Evolutionary conservation across 2,329 filamentous ascomycete species (phyloP), one percentile per base, ranked within the genome.

Genomic region (Trichophyton simii): DNA sequence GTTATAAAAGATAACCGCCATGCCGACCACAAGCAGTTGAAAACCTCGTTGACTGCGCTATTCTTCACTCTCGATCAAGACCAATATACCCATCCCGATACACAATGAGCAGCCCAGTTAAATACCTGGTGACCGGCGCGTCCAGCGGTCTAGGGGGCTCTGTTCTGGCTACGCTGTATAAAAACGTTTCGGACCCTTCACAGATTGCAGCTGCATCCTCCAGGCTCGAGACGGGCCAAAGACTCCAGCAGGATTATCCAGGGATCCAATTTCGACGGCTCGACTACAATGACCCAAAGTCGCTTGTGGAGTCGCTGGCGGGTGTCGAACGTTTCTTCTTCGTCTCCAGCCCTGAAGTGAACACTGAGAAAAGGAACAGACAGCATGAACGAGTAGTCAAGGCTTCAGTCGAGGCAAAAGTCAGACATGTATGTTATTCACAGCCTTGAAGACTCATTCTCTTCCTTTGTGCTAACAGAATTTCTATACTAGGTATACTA

Each of bases 241-340:
- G 66, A 9, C 42, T 66, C 41, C 64, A 63, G 65, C 62, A 76
- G 70, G 63, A 75, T 71, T 63, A 77, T 5, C 70, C 73, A 18
- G 78, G 79, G 25, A 77, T 81, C 38, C 71, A 73, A 1, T 79
- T 82, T 57, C 80, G 81, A 1, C 70, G 77, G 60, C 80, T 79
- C 5, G 76, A 79, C 64, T 85, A 81, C 69, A 78, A 82, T 46
- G 73, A 77, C 42, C 25, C n/a, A 38, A 70, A 75, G 0, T 74
- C 77, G 3, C 72, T 85, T 15, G 72, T 78, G 36, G 62, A 68
- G 0, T 80, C 79, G 0, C 81, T 85, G 60, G 31, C 68, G 6
- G 80, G 75, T 22, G 77, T 83, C 11, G 77, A 83, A 59, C 76
- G 78, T 55, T 70, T 86, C 41, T 79, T 85, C 62, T 79, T 85